Base-by-base conservation (phyloP, 73 alveolate genomes). In the Stentor coeruleus region DNA sequence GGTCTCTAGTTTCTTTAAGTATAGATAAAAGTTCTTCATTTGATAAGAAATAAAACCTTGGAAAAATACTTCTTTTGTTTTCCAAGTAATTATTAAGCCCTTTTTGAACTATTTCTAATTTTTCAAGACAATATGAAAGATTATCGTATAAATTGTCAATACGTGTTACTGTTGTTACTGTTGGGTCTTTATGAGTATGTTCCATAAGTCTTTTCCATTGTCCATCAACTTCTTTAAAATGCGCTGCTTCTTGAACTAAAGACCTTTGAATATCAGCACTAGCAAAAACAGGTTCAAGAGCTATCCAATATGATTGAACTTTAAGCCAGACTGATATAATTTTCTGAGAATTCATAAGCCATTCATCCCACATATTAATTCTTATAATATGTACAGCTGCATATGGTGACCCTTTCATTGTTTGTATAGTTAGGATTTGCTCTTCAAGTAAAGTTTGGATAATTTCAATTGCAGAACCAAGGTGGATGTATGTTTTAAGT, bases 281-380 rank as follows among this genome's bases (percentile, higher is more conserved):
- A 59, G 92, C 93, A 88, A 97, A 97, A 38, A 97, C 94, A 2
- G 99, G 99, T 86, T 94, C 98, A 39, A 97, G 90, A 84, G 94
- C 95, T 20, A 97, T 89, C 91, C 95, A 97, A 77, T 93, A 86
- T 74, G 96, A 91, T 85, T 97, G 95, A 30, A 95, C 98, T 87
- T 95, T 95, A 73, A 93, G 83, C 99, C 99, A 98, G 39, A 96
- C 98, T 55, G 97, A 99, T 58, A 97, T 82, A 55, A 92, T 90
- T 59, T 95, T 97, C 60, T 97, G 93, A 30, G 92, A 92, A 74
- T 91, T 90, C 3, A 88, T 82, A 91, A 98, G 94, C 74, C 87
- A 81, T 76, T 95, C 91, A 93, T 98, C 99, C 99, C 99, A 98
- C 82, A 93, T 92, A 74, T 87, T 94, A 15, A 96, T 96, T 41